Evolutionary conservation across 2,329 filamentous ascomycete genomes (phyloP).

Genomic region (Beauveria australis): DNA sequence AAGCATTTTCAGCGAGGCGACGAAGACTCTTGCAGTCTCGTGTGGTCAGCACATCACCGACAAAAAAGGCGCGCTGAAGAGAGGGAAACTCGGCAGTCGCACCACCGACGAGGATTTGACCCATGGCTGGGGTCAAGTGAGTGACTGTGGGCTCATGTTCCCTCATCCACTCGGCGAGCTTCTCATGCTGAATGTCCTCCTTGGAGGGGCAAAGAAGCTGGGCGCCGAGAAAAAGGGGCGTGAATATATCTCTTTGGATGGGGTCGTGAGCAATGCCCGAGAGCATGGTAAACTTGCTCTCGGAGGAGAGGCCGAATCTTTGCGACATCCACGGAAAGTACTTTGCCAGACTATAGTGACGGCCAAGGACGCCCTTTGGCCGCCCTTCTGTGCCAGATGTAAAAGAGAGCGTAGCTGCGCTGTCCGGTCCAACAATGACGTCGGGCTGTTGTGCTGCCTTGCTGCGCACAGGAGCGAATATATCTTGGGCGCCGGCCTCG

Average conservation of each 20-base stretch:
- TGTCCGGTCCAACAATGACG: slow-evolving; percentile 80
- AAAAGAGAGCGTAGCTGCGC: slow-evolving; percentile 65
- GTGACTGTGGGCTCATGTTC: slow-evolving; percentile 67
- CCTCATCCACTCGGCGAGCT: slow-evolving; percentile 79
- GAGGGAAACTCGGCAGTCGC: slow-evolving; percentile 68
- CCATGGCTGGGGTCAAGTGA: slow-evolving; percentile 94
- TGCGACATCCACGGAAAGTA: slow-evolving; percentile 95
- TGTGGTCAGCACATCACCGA: slow-evolving; percentile 83
- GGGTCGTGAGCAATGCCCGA: slow-evolving; percentile 69
- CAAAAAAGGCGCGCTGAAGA: slow-evolving; percentile 77
- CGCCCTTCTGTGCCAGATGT: slow-evolving; percentile 68
- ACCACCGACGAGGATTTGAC: slow-evolving; percentile 84
- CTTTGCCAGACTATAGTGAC: slow-evolving; percentile 76
- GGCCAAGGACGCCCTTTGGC: slow-evolving; percentile 78
- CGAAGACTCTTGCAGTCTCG: slow-evolving; percentile 73
- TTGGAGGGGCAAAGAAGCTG: slow-evolving; percentile 68
- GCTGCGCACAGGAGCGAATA: too few relatives aligned
- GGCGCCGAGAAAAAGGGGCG: slow-evolving; percentile 77
- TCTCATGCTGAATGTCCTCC: slow-evolving; percentile 82
- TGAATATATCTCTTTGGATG: slow-evolving; percentile 73
- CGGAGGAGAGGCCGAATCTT: slow-evolving; percentile 63
- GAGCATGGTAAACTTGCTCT: slow-evolving; percentile 73
- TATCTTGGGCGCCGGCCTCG: slow-evolving; percentile 34
- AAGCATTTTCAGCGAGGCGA: slow-evolving; percentile 43
- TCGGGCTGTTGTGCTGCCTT: slow-evolving; percentile 50